A percentile compares a stretch with the other conserved stretches of the same genome.
phyloP scores from a whole-genome alignment of 192 early-diverging fungal genomes.

The Backusella australiensis region DNA sequence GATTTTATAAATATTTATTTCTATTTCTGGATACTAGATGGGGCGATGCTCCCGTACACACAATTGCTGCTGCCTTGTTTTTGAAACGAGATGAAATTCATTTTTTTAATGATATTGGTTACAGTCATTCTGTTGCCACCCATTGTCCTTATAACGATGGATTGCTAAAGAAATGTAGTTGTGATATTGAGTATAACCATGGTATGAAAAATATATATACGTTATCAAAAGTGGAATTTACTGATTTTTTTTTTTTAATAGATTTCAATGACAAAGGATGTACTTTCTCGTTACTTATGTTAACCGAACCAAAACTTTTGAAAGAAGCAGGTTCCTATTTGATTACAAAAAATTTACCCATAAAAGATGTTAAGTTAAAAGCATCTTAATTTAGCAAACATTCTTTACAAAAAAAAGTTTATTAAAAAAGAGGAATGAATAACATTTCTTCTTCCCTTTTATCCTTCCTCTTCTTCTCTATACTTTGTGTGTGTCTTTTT shows the following conservation, averaged over 20 bases:
- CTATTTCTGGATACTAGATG: constrained; percentile 43
- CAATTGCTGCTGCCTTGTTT: constrained; percentile 63
- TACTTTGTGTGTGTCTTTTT: background rate
- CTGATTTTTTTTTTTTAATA: background rate
- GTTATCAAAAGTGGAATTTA: background rate
- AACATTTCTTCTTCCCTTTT: background rate
- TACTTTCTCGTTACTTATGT: background rate
- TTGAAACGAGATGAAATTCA: constrained; percentile 64
- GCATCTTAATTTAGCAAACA: constrained; percentile 8
- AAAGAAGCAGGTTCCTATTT: background rate
- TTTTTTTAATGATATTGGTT: constrained; percentile 76
- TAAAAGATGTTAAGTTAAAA: constrained; percentile 1
- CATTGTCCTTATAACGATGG: constrained; percentile 67
- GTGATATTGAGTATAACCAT: constrained; percentile 18
- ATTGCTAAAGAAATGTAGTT: constrained; percentile 43
- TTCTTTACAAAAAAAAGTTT: constrained; percentile 3
- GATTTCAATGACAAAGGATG: constrained; percentile 10
- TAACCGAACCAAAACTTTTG: background rate
- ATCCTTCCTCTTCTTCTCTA: background rate
- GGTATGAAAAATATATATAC: background rate
- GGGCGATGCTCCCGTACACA: constrained; percentile 71
- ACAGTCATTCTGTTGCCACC: constrained; percentile 54
- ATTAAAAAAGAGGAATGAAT: background rate
- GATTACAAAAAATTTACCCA: background rate
- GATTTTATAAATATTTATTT: constrained; percentile 7